These are phyloP conservation scores for Limonium bicolor DNA, from an alignment of 148 eudicot species.

Conservation along the genomic window DNA sequence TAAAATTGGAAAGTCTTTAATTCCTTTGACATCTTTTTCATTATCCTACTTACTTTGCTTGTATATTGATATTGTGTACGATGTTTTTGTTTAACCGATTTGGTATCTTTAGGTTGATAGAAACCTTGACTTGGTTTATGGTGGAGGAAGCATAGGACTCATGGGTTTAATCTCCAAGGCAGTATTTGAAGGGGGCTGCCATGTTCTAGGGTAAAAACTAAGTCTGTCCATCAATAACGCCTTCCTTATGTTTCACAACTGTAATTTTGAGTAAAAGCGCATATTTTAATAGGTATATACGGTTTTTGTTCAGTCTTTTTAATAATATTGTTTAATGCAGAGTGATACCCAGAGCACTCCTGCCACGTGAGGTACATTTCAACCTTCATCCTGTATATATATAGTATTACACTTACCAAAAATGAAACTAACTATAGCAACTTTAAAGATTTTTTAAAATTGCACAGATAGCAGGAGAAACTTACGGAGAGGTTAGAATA, in stretches of 20 bases:
- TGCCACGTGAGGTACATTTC: slow-evolving; percentile 40
- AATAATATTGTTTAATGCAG: slow-evolving; percentile 17
- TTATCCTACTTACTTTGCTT: background rate
- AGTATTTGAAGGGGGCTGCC: slow-evolving; percentile 57
- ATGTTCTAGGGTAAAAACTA: slow-evolving; percentile 60
- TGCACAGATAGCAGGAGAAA: slow-evolving; percentile 49
- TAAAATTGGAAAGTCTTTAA: no score
- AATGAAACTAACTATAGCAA: background rate
- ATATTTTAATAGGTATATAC: no score
- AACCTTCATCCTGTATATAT: background rate
- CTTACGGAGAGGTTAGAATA: slow-evolving; percentile 43
- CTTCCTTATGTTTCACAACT: no score
- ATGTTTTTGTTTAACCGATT: background rate
- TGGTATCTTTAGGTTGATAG: slow-evolving; percentile 35
- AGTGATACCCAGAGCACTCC: slow-evolving; percentile 49
- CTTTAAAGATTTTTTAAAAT: background rate
- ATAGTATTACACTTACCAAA: background rate
- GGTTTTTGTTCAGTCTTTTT: no score
- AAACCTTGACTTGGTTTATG: slow-evolving; percentile 56
- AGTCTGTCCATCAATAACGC: no score
- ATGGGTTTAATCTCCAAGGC: slow-evolving; percentile 74
- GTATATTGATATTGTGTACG: background rate
- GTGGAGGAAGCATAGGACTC: slow-evolving; percentile 73
- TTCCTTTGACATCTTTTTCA: background rate
- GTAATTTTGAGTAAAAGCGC: no score